Conservation (phyloP, 768 basidiomycete genomes). For the Xerocomellus amylosporus region DNA sequence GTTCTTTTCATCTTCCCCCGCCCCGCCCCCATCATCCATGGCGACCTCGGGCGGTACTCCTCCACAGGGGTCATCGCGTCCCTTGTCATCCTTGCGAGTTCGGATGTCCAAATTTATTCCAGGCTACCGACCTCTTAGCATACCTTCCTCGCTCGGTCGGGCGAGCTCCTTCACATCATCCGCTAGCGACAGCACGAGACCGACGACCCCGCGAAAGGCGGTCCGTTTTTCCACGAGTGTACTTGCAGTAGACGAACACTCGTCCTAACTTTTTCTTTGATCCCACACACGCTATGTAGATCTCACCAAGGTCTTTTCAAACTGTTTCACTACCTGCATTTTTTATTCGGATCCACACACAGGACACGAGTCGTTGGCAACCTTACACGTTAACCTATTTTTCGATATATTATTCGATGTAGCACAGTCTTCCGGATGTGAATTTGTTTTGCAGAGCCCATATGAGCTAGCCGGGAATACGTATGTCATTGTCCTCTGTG, state of each 20-base stretch:
- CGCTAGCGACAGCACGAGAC: constrained; percentile 35
- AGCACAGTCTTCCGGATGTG: constrained; percentile 20
- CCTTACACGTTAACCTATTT: constrained; percentile 22
- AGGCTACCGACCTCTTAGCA: constrained; percentile 38
- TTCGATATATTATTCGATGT: constrained; percentile 32
- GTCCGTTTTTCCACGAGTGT: constrained; percentile 58
- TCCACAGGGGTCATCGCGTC: constrained; percentile 25
- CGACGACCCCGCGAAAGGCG: constrained; percentile 52
- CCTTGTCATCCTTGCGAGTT: constrained; percentile 41
- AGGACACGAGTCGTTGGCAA: constrained; percentile 17
- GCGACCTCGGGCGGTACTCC: constrained; percentile 33
- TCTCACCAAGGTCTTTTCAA: background rate
- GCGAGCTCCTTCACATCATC: constrained; percentile 33
- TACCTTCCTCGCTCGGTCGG: constrained; percentile 33
- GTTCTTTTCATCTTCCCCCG: constrained; percentile 11
- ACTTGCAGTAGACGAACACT: constrained; percentile 27
- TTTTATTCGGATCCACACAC: constrained; percentile 20
- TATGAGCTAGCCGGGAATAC: background rate
- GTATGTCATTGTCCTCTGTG: constrained; percentile 26
- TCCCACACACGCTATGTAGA: constrained; percentile 2
- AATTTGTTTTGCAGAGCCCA: constrained; percentile 1
- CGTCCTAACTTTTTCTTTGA: constrained; percentile 10
- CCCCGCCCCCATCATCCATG: constrained; percentile 33
- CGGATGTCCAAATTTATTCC: constrained; percentile 55
- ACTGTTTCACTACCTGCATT: constrained; percentile 21